Percentiles rank a stretch among this genome's conserved stretches.
These are phyloP conservation scores for Trichoderma arundinaceum DNA, from an alignment of 2,329 filamentous ascomycete genomes.

Conservation along the genomic window DNA sequence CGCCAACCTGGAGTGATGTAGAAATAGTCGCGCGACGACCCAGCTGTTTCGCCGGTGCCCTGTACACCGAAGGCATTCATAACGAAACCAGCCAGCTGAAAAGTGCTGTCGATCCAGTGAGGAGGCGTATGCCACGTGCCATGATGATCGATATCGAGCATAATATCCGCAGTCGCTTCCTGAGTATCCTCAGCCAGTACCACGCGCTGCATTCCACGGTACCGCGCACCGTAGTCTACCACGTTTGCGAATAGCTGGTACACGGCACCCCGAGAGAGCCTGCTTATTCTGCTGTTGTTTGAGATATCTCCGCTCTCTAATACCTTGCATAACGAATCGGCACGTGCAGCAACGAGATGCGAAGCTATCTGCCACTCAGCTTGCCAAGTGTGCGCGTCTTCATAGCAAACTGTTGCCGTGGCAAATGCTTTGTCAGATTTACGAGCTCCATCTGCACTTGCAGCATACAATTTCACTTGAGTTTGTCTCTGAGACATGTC, in stretches of 20 bases:
- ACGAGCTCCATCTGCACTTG: neutral
- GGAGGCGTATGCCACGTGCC: conserved; percentile 41
- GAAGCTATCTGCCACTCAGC: conserved; percentile 4
- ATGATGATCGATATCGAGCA: neutral
- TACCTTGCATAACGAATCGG: neutral
- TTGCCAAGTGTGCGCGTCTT: neutral
- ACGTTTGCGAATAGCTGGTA: conserved; percentile 8
- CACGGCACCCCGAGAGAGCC: neutral
- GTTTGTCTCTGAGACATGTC: neutral
- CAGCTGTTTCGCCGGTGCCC: neutral
- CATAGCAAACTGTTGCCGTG: neutral
- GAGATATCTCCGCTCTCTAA: neutral
- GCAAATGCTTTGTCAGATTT: conserved; percentile 4
- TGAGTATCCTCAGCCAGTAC: neutral
- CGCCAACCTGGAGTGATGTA: conserved; percentile 64
- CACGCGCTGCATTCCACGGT: neutral
- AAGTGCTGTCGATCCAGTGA: conserved; percentile 62
- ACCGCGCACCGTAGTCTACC: neutral
- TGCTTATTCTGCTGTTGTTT: neutral
- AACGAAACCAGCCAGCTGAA: conserved; percentile 46
- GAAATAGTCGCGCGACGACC: conserved; percentile 50
- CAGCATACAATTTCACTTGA: neutral
- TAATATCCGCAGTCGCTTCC: neutral
- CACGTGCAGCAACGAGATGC: neutral
- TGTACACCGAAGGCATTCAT: conserved; percentile 51